Base-by-base conservation (phyloP, 2,329 filamentous ascomycete genomes). In the Cercospora brassicicola region DNA sequence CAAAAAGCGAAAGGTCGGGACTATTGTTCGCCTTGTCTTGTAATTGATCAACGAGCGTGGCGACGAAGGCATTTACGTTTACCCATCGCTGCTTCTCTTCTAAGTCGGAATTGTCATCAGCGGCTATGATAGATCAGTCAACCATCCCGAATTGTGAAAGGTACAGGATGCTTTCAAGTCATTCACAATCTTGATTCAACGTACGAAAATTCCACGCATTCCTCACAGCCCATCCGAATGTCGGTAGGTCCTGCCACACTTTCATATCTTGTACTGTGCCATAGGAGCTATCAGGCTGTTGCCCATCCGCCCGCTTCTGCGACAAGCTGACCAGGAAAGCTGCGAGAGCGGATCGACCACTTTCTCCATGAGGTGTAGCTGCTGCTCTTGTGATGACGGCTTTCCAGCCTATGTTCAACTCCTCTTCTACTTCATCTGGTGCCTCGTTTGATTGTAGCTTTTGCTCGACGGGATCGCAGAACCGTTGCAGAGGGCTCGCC, bases 61-160 rank as follows among this genome's bases (percentile, higher is more conserved):
- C 75, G 1, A 72, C 69, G 60, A 75, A 78, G 20, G 75, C 76
- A 51, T 78, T 78, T 15, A 76, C 59, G 64, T 78, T 78, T 23
- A 74, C 69, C 76, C 76, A 77, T 23, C 69, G 69, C 13, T 70
- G 61, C 51, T 74, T 71, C 42, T 63, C 66, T 28, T 69, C 59
- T 18, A 67, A 42, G 20, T 72, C 64, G 15, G 67, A 71, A 10
- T 62, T 67, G 60, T 73, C 73, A 9, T 71, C 65, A 3, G 74
- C 71, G 36, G 71, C 74, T 73, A 26, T 30, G 4, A 26, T 59
- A 42, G 18, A 31, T 68, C 51, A 67, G 55, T 51, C 28, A 45
- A 10, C 3, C n/a, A 33, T 23, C 20, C 10, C 6, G 9, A 20
- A 36, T 9, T 10, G 8, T 15, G 36, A n/a, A 42, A n/a, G 10